Base-by-base conservation (phyloP, 331 rosid species). In the Arachis monticola region DNA sequence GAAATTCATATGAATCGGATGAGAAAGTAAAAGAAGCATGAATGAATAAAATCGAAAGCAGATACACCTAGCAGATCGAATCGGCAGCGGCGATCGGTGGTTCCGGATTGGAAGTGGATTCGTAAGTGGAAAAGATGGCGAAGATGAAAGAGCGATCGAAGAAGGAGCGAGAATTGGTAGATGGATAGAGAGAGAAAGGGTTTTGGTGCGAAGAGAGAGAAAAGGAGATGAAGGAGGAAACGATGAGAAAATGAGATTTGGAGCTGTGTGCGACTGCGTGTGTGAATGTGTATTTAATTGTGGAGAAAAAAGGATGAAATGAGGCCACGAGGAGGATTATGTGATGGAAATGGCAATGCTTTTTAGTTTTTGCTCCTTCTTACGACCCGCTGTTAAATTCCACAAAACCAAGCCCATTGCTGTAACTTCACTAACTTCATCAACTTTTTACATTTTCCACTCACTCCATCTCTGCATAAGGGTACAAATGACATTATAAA, bases 231-330 rank as follows among this genome's bases (percentile, higher is more conserved):
- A 83, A 69, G 40, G 60, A n/a, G 55, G 2, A 68, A 86, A 81
- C 13, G 86, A 79, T 63, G 30, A 51, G 70, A 73, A 44, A 47
- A 50, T 84, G 94, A 91, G 97, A 87, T 89, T 87, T 88, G 97
- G 85, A 79, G 94, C 66, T 77, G 78, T 64, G 79, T 38, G 80
- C 68, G 74, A 80, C 77, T 75, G 84, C 81, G 75, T 72, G 77
- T 56, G 77, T 61, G 76, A 83, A 80, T 74, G 63, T 81, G 46
- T 83, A 70, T 84, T 65, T 32, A 1, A 32, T 32, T 80, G 79
- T 48, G 78, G 58, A 17, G 77, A 78, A 63, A 78, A 42, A 8
- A 31, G 22, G 53, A 50, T 50, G 64, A 51, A 51, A 51, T 11
- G 4, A 9, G 10, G 8, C 8, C 52, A 47, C 52, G 52, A 47